Percentiles rank a stretch among this genome's conserved stretches.
Conservation (phyloP, 2,329 filamentous ascomycete species). For the Venturia oleaginea region DNA sequence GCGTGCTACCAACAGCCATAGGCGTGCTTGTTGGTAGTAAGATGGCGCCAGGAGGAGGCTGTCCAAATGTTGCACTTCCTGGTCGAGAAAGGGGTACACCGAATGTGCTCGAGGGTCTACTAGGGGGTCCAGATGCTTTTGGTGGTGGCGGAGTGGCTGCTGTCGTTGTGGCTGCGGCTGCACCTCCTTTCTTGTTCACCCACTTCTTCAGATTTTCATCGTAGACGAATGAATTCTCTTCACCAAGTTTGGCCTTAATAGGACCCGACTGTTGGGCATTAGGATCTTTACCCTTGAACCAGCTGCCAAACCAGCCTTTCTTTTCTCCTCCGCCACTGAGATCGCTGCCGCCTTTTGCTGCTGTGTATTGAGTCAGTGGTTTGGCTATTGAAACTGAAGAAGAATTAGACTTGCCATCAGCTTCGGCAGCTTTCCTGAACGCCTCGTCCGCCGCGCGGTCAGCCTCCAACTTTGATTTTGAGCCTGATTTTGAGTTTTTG, state of each 20-base stretch:
- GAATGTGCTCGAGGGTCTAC: slow-evolving; percentile 41
- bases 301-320: slow-evolving; percentile 60
- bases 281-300: slow-evolving; percentile 60
- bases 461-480: slow-evolving; percentile 35
- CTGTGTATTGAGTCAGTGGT: slow-evolving; percentile 28
- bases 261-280: slow-evolving; percentile 48
- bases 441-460: slow-evolving; percentile 77
- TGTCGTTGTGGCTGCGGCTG: slow-evolving; percentile 47
- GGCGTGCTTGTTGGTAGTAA: slow-evolving; percentile 16
- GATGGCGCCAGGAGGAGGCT: slow-evolving; percentile 14
- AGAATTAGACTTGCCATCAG: slow-evolving; percentile 41
- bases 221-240: slow-evolving; percentile 87
- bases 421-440: slow-evolving; percentile 73
- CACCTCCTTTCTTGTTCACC: slow-evolving; percentile 89
- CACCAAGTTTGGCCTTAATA: slow-evolving; percentile 89
- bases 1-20: slow-evolving; percentile 13
- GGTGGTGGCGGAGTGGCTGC: slow-evolving; percentile 69
- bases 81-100: background rate
- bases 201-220: slow-evolving; percentile 95
- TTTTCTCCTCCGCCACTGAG: slow-evolving; percentile 40
- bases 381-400: background rate
- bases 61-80: background rate
- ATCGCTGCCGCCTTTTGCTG: slow-evolving; percentile 44
- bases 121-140: slow-evolving; percentile 41
- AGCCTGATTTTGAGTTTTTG: slow-evolving; percentile 52